Evolutionary conservation across 176 grass and related monocot species (phyloP).

Genomic region (Stipa capillata): DNA sequence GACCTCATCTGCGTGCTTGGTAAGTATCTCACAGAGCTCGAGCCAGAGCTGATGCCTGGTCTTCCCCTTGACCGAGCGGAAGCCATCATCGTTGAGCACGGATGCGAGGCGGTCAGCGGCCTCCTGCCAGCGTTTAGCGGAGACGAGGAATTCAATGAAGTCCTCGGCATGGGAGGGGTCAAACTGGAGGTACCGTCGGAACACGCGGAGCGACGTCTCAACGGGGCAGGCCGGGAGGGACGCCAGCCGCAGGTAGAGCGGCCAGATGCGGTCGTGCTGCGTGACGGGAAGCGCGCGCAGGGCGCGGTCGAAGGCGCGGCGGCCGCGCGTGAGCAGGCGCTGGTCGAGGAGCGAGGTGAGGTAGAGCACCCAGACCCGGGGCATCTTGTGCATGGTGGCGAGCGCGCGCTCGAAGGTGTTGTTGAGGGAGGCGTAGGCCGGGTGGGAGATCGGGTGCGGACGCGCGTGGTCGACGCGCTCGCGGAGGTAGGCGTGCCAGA

Average conservation of each 20-base stretch:
- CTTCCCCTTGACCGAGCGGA: conserved; percentile 77
- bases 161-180: conserved; percentile 76
- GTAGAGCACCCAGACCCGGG: conserved; percentile 71
- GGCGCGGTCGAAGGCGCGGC: conserved; percentile 62
- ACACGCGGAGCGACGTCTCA: conserved; percentile 72
- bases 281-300: conserved; percentile 69
- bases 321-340: conserved; percentile 49
- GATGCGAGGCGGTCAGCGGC: conserved; percentile 54
- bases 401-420: conserved; percentile 85
- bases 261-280: conserved; percentile 86
- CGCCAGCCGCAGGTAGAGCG: conserved; percentile 58
- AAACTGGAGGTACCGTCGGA: conserved; percentile 77
- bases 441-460: conserved; percentile 54
- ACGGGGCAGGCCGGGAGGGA: conserved; percentile 60
- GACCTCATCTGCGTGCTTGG: conserved; percentile 74
- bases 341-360: conserved; percentile 66
- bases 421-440: conserved; percentile 62
- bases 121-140: conserved; percentile 62
- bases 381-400: conserved; percentile 91
- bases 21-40: conserved; percentile 69
- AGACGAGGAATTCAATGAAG: conserved; percentile 70
- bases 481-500: conserved; percentile 81
- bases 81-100: conserved; percentile 62
- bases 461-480: conserved; percentile 73
- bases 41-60: conserved; percentile 85